These are phyloP conservation scores for Rhizodiscina lignyota DNA, from an alignment of 495 filamentous ascomycete genomes.

Conservation along the genomic window DNA sequence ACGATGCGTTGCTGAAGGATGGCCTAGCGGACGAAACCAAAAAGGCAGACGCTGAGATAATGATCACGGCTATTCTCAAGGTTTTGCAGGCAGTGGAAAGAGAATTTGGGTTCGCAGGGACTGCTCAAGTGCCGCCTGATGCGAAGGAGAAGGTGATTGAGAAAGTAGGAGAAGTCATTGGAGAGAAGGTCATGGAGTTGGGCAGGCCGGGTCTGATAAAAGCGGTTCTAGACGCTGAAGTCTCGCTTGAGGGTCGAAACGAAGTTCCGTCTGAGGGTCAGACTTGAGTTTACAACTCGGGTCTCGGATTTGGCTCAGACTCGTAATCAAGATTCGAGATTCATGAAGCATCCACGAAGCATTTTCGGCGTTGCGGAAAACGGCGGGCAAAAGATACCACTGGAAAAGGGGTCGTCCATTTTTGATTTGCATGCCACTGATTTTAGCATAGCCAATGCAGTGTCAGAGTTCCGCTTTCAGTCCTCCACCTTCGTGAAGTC, in stretches of 20 bases:
- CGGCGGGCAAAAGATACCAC: no score
- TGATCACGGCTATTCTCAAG: conserved; percentile 15
- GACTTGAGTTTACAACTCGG: no score
- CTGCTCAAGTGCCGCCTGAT: background rate
- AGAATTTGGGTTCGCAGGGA: background rate
- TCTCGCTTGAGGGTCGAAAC: background rate
- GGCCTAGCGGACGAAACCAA: conserved; percentile 22
- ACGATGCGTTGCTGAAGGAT: conserved; percentile 54
- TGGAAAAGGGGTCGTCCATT: no score
- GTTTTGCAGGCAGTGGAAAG: conserved; percentile 14
- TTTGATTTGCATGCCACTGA: no score
- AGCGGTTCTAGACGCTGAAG: conserved; percentile 13
- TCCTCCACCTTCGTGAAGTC: no score
- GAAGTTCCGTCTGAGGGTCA: no score
- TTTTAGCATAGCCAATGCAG: no score
- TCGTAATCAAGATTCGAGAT: no score
- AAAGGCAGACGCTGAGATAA: conserved; percentile 17
- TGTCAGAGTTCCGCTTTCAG: no score
- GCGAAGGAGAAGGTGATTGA: conserved; percentile 12
- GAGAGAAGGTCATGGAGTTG: conserved; percentile 13
- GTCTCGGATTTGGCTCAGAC: no score
- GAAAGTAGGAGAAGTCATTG: conserved; percentile 18
- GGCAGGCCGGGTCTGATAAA: conserved; percentile 12
- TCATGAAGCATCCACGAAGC: no score
- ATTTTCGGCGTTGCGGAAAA: no score